Evolutionary conservation across 2,329 filamentous ascomycete genomes (phyloP), one percentile per base, ranked within the genome.

Genomic region (Fusarium penzigii): DNA sequence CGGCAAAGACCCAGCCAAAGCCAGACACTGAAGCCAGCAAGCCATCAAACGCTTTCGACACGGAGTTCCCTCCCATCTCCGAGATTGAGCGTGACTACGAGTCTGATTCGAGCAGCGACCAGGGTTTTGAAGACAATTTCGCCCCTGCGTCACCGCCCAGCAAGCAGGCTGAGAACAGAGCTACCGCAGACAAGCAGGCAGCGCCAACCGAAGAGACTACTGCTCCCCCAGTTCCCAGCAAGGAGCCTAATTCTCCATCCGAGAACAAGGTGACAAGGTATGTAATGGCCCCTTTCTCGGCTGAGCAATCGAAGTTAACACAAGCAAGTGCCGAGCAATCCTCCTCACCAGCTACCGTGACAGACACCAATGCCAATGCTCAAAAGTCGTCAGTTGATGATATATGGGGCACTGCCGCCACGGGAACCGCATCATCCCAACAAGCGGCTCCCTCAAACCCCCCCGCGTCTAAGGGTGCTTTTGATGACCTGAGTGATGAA

Each of bases 61-160:
- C 84, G 17, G 94, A 97, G 68, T 97, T 97, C 67, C 94, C 94
- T 32, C 94, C 93, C 1, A 96, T 97, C 54, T 86, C 88, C n/a
- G 90, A 93, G 68, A 75, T 97, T 52, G 88, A 89, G 56, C 62
- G 62, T 42, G 81, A 93, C 20, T 88, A 90, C 17, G 88, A 95
- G n/a, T 92, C 89, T 29, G 91, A 95, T 52, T 88, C 87, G 29
- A 87, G 86, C 49, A 89, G 84, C 53, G 89, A 90, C 44, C 83
- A 83, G 44, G 91, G 92, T 0, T 97, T 97, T 67, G 93, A 95
- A 45, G 94, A 99, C 67, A 88, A 97, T 70, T 97, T 97, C 68
- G 87, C 89, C 1, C 85, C 89, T 13, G 81, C 83, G 2, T 81
- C 80, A 5, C 76, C 78, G 20, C 67, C 70, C 25, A 61, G 68